Percentiles rank a stretch among this genome's conserved stretches.
phyloP scores from a whole-genome alignment of 768 basidiomycete species.

The Lactifluus hygrophoroides region DNA sequence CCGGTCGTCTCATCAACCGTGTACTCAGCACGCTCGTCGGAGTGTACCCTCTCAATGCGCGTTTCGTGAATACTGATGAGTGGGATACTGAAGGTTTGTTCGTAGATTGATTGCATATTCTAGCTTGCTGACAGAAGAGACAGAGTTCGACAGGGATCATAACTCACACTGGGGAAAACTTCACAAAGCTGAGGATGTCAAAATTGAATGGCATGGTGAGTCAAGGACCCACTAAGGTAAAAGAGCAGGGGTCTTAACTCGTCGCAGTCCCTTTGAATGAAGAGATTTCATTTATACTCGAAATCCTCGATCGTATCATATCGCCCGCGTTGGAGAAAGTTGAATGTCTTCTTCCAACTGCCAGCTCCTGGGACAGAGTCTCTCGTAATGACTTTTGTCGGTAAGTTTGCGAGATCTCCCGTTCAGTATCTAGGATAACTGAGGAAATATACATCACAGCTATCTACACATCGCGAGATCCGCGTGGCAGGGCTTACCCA shows the following conservation, averaged over 20 bases:
- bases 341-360: conserved; percentile 48
- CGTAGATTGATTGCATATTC: too few species aligned
- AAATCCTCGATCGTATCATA: conserved; percentile 63
- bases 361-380: conserved; percentile 52
- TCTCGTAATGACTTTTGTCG: conserved; percentile 81
- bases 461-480: conserved; percentile 64
- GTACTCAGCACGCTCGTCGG: conserved; percentile 67
- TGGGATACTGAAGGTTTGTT: conserved; percentile 68
- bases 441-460: conserved; percentile 28
- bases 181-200: conserved; percentile 69
- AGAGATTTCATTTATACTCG: conserved; percentile 74
- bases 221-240: not conserved
- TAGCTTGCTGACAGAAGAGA: not conserved
- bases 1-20: conserved; percentile 68
- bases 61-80: conserved; percentile 75
- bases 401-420: conserved; percentile 30
- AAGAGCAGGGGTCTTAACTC: conserved; percentile 14
- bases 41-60: conserved; percentile 67
- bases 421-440: conserved; percentile 4
- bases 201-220: conserved; percentile 83
- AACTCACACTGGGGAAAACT: conserved; percentile 72
- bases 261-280: conserved; percentile 46
- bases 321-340: conserved; percentile 60
- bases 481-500: conserved; percentile 71
- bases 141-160: conserved; percentile 57